Evolutionary conservation across 768 basidiomycete species (phyloP), one percentile per base, ranked within the genome.

Genomic region (Suillus tomentosus): DNA sequence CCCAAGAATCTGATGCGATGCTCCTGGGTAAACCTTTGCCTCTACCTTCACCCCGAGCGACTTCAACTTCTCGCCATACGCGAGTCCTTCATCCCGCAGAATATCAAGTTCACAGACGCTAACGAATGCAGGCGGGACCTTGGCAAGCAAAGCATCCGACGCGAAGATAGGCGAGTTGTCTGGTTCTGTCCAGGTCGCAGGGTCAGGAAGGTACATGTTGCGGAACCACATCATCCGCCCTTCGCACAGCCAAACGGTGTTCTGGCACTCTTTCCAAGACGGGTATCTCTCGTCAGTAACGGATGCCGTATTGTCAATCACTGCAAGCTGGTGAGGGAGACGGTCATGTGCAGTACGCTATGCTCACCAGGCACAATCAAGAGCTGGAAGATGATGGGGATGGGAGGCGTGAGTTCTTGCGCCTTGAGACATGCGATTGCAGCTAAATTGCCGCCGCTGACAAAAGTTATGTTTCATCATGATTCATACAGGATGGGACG

Each of bases 161-260:
- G 89, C 90, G 55, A 89, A 87, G n/a, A 87, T 77, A 0, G 90
- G 90, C 4, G 89, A 91, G 31, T 83, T 85, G 64, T 88, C 86
- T 87, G 88, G 90, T 57, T 87, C 85, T 0, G 77, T 76, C 77
- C 84, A 79, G 60, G 89, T 87, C 43, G 75, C 78, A 64, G 79
- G 69, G 68, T 88, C 84, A 0, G 90, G 89, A 22, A 90, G 80
- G 73, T 92, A 92, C 66, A 86, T 84, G 58, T 78, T 72, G 27
- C 83, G 78, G 82, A 88, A 91, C 90, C 90, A 92, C 53, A 84
- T 66, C 89, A 91, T 91, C 47, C 86, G 84, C 2, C 69, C 83
- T 1, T 84, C 87, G 3, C 76, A 74, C 40, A 92, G 81, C 80
- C 87, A 86, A 1, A 86, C 82, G 1, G 88, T 82, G 58, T 85